Evolutionary conservation across 306 rosid genomes (phyloP).

Genomic region (Vicia sativa): DNA sequence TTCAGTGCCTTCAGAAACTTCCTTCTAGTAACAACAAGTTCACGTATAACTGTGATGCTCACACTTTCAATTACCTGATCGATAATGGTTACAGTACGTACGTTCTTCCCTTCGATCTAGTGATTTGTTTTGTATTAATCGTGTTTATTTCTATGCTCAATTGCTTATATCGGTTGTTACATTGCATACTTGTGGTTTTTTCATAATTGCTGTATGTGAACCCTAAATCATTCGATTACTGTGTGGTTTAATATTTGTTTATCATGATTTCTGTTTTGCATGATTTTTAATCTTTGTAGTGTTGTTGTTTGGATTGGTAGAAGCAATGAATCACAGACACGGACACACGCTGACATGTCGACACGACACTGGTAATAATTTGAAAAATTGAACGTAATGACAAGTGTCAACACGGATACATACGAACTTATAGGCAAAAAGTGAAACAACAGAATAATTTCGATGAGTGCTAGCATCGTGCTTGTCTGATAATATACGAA

Average conservation of each 20-base stretch:
- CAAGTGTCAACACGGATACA: no score
- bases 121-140: not conserved
- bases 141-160: not conserved
- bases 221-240: not conserved
- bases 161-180: not conserved
- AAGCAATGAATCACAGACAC: no score
- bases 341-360: no score
- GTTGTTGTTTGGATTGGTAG: no score
- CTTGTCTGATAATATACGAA: not conserved
- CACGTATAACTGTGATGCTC: constrained; percentile 56
- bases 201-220: not conserved
- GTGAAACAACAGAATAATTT: not conserved
- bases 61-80: constrained; percentile 56
- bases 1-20: constrained; percentile 57
- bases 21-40: constrained; percentile 55
- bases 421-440: not conserved
- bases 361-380: no score
- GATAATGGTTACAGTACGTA: constrained; percentile 48
- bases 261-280: no score
- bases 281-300: no score
- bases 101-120: constrained; percentile 1
- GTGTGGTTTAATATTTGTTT: not conserved
- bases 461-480: not conserved
- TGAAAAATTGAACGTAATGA: no score
- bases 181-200: not conserved